A percentile compares a stretch with the other conserved stretches of the same genome.
Conservation (phyloP, 208 protist species). For the Trypanosoma grayi region DNA sequence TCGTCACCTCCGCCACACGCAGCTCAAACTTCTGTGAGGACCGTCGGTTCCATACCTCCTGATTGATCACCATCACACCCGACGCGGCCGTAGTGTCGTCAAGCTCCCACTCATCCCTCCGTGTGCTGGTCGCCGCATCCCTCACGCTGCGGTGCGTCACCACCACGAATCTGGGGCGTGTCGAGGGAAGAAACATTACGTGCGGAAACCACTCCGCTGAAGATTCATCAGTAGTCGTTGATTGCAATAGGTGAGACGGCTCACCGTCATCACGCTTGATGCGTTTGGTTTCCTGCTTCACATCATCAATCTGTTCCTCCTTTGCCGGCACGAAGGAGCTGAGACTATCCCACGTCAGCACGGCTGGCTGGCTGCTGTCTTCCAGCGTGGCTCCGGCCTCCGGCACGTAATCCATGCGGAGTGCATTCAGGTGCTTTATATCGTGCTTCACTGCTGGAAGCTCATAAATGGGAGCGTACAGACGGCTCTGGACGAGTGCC, state of each 20-base stretch:
- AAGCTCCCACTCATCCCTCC: constrained; percentile 23
- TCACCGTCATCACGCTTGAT: constrained; percentile 25
- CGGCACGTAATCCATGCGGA: constrained; percentile 62
- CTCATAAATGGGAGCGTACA: constrained; percentile 70
- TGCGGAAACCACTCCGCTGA: constrained; percentile 70
- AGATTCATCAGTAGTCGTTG: background rate
- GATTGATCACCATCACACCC: constrained; percentile 82
- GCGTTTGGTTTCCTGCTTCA: constrained; percentile 36
- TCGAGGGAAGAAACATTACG: constrained; percentile 81
- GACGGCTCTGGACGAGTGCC: constrained; percentile 53
- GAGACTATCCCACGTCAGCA: constrained; percentile 14
- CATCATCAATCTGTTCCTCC: constrained; percentile 4
- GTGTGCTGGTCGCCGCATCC: background rate
- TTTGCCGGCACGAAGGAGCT: background rate
- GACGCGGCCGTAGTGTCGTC: constrained; percentile 44
- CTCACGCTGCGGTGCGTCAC: constrained; percentile 62
- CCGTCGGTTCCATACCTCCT: constrained; percentile 76
- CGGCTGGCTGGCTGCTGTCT: background rate
- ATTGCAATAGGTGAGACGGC: background rate
- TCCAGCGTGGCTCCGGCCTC: constrained; percentile 9
- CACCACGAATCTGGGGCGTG: constrained; percentile 61
- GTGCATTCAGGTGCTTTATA: constrained; percentile 46
- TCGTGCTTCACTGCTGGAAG: constrained; percentile 55
- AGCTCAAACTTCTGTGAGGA: constrained; percentile 50
- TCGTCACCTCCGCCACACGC: constrained; percentile 81